Conservation (phyloP, 805 yeast species). For the Candida gorgasii region DNA sequence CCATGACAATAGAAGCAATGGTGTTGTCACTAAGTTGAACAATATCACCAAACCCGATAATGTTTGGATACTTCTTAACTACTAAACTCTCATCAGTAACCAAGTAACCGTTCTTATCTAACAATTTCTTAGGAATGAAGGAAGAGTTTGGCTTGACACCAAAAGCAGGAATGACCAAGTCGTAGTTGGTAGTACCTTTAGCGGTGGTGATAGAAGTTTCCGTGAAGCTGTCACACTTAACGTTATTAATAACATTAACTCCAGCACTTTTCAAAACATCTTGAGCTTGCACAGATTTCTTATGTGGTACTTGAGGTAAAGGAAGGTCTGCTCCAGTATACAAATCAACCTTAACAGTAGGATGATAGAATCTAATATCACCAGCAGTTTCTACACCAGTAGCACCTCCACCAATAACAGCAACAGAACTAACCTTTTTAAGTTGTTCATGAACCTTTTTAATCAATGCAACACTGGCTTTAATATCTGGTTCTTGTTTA, state of each 20-base stretch:
- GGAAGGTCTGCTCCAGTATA: constrained; percentile 27
- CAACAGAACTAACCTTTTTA: constrained; percentile 27
- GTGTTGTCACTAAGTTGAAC: constrained; percentile 19
- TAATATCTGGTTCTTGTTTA: constrained; percentile 24
- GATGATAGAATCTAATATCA: constrained; percentile 28
- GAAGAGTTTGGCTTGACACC: constrained; percentile 32
- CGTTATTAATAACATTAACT: constrained; percentile 26
- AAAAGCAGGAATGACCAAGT: constrained; percentile 30
- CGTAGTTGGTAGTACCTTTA: constrained; percentile 24
- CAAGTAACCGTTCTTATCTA: constrained; percentile 30
- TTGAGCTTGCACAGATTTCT: constrained; percentile 16
- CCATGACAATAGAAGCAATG: constrained; percentile 2
- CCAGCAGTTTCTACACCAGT: constrained; percentile 42
- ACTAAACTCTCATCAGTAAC: constrained; percentile 26
- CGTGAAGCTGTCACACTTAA: constrained; percentile 7
- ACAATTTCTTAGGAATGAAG: constrained; percentile 25
- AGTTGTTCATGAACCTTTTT: constrained; percentile 17
- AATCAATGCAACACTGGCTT: constrained; percentile 18
- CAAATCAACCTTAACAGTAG: constrained; percentile 22
- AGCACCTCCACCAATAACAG: constrained; percentile 42
- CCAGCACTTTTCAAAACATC: constrained; percentile 18
- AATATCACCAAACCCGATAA: constrained; percentile 39
- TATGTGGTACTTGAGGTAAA: constrained; percentile 15
- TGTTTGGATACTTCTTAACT: constrained; percentile 24
- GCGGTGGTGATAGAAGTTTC: constrained; percentile 16